Evolutionary conservation across 2,329 filamentous ascomycete species (phyloP).

Genomic region (Colletotrichum sansevieriae): DNA sequence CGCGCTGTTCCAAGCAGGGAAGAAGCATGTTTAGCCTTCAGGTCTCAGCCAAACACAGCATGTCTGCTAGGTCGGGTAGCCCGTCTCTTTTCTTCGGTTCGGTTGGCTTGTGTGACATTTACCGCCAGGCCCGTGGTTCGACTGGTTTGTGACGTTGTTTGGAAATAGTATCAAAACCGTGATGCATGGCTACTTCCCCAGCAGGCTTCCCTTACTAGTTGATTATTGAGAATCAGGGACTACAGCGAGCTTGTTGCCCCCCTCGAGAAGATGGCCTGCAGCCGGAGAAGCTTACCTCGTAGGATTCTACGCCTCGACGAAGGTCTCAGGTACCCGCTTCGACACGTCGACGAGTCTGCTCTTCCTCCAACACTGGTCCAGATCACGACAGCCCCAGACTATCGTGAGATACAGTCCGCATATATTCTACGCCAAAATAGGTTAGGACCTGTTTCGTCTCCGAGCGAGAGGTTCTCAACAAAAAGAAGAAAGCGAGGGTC

Average conservation of each 20-base stretch:
- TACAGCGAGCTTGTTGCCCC: not conserved
- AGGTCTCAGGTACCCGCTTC: slow-evolving; percentile 40
- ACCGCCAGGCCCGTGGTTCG: not conserved
- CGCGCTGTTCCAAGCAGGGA: slow-evolving; percentile 30
- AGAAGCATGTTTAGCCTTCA: slow-evolving; percentile 25
- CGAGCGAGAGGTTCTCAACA: slow-evolving; percentile 38
- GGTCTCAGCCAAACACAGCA: slow-evolving; percentile 34
- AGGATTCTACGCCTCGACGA: slow-evolving; percentile 18
- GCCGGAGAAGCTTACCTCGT: slow-evolving; percentile 1
- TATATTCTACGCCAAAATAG: slow-evolving; percentile 27
- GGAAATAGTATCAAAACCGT: not conserved
- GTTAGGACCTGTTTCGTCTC: slow-evolving; percentile 36
- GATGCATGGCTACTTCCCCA: not conserved
- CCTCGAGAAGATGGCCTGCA: not conserved
- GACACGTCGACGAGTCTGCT: slow-evolving; percentile 12
- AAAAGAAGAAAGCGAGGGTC: slow-evolving; percentile 32
- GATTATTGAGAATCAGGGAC: not conserved
- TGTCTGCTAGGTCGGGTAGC: not conserved
- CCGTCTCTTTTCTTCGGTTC: slow-evolving; percentile 12
- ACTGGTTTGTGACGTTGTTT: not conserved
- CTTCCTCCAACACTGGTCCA: slow-evolving; percentile 18
- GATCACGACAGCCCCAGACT: slow-evolving; percentile 31
- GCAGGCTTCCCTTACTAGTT: not conserved
- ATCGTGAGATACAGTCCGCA: slow-evolving; percentile 37
- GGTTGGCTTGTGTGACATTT: slow-evolving; percentile 1